Conservation (phyloP, 805 yeast genomes). For the Metschnikowia corniflorae region DNA sequence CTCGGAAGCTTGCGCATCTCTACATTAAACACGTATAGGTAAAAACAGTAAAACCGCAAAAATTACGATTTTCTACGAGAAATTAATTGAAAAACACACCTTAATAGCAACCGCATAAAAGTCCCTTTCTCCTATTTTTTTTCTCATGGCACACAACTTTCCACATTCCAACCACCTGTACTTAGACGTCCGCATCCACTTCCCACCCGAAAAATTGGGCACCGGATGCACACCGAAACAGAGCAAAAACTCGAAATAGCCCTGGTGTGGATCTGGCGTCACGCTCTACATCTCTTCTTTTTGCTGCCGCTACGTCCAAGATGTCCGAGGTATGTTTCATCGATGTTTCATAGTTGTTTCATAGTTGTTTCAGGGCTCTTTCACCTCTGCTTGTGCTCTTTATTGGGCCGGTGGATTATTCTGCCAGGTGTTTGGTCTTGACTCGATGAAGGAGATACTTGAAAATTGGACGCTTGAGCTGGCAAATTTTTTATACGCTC, state of each 20-base stretch:
- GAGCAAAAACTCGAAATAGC: background rate
- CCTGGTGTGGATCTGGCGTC: background rate
- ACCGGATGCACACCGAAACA: too few species aligned
- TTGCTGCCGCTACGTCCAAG: background rate
- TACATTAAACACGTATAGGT: too few species aligned
- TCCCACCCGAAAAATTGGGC: conserved; percentile 11
- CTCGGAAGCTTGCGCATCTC: too few species aligned
- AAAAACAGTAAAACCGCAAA: too few species aligned
- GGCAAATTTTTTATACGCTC: too few species aligned
- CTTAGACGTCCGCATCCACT: too few species aligned
- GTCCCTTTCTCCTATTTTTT: too few species aligned
- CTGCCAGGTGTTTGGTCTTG: background rate
- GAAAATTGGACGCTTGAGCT: background rate
- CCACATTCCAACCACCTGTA: too few species aligned
- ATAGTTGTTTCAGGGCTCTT: background rate
- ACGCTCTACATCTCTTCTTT: background rate
- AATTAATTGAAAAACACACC: too few species aligned
- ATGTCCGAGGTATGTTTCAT: conserved; percentile 24
- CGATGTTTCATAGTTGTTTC: background rate
- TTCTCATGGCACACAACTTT: too few species aligned
- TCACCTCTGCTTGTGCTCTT: background rate
- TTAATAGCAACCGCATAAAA: too few species aligned
- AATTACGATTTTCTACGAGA: too few species aligned
- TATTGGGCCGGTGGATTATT: background rate
- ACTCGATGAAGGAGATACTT: background rate